These are phyloP conservation scores for Cladosporium sp. DNA, from an alignment of 2,329 filamentous ascomycete species.

Conservation along the genomic window DNA sequence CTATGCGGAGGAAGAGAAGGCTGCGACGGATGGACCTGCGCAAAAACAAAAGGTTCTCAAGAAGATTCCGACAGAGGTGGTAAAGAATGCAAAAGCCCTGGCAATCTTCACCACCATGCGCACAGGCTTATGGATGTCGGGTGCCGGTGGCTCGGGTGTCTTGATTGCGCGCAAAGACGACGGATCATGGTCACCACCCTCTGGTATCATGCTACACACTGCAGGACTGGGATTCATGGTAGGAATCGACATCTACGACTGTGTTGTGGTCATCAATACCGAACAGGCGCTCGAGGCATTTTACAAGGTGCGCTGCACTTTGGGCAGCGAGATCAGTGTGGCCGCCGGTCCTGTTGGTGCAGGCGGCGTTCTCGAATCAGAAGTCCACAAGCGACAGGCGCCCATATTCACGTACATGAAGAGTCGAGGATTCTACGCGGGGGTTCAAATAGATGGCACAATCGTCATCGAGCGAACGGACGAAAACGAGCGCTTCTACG, in stretches of 20 bases:
- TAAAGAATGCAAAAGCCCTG: slow-evolving; percentile 83
- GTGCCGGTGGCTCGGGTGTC: slow-evolving; percentile 84
- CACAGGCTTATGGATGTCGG: slow-evolving; percentile 85
- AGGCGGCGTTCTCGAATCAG: slow-evolving; percentile 68
- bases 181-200: slow-evolving; percentile 87
- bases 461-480: slow-evolving; percentile 81
- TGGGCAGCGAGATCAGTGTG: slow-evolving; percentile 77
- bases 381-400: slow-evolving; percentile 63
- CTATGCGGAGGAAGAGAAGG: slow-evolving; percentile 52
- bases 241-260: slow-evolving; percentile 94
- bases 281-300: slow-evolving; percentile 80
- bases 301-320: slow-evolving; percentile 69
- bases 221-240: slow-evolving; percentile 84
- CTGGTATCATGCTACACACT: slow-evolving; percentile 86
- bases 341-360: slow-evolving; percentile 73
- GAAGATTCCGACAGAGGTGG: slow-evolving; percentile 80
- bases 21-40: slow-evolving; percentile 46
- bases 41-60: slow-evolving; percentile 64
- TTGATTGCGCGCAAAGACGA: slow-evolving; percentile 80
- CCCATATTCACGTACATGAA: slow-evolving; percentile 86
- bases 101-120: slow-evolving; percentile 96
- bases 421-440: slow-evolving; percentile 82
- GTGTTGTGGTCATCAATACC: slow-evolving; percentile 88
- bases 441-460: slow-evolving; percentile 81
- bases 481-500: slow-evolving; percentile 84